Percentiles rank a stretch among this genome's conserved stretches.
These are phyloP conservation scores for Carex scoparia DNA, from an alignment of 176 grass and related monocot genomes.

Conservation along the genomic window DNA sequence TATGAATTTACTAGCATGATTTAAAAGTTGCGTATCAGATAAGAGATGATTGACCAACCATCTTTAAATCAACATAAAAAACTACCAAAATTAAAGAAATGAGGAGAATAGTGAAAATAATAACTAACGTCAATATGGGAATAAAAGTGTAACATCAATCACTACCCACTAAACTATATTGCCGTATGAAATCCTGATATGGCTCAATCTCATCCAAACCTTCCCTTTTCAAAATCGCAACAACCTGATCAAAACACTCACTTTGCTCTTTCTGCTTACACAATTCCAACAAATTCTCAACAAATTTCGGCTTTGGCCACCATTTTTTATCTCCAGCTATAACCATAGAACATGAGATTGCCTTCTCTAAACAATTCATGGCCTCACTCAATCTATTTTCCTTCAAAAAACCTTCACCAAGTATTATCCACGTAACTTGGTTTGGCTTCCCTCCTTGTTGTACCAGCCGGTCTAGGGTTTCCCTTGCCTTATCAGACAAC, in stretches of 20 bases:
- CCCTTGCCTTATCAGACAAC: slow-evolving; percentile 44
- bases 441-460: slow-evolving; percentile 81
- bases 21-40: not conserved
- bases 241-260: slow-evolving; percentile 33
- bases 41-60: not conserved
- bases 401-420: slow-evolving; percentile 62
- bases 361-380: slow-evolving; percentile 57
- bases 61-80: not conserved
- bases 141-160: not conserved
- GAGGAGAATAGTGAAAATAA: not conserved
- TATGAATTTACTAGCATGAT: not conserved
- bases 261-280: slow-evolving; percentile 57
- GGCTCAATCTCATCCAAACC: slow-evolving; percentile 47
- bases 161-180: not conserved
- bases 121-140: not conserved
- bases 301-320: slow-evolving; percentile 53
- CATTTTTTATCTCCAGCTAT: slow-evolving; percentile 36
- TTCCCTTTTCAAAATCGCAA: slow-evolving; percentile 50
- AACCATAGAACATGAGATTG: slow-evolving; percentile 38
- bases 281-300: slow-evolving; percentile 46
- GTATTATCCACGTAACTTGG: slow-evolving; percentile 64
- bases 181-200: not conserved
- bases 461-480: slow-evolving; percentile 49
- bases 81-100: not conserved
- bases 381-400: slow-evolving; percentile 53